These are phyloP conservation scores for Sarocladium oryzae DNA, from an alignment of 2,329 filamentous ascomycete species.

Conservation along the genomic window DNA sequence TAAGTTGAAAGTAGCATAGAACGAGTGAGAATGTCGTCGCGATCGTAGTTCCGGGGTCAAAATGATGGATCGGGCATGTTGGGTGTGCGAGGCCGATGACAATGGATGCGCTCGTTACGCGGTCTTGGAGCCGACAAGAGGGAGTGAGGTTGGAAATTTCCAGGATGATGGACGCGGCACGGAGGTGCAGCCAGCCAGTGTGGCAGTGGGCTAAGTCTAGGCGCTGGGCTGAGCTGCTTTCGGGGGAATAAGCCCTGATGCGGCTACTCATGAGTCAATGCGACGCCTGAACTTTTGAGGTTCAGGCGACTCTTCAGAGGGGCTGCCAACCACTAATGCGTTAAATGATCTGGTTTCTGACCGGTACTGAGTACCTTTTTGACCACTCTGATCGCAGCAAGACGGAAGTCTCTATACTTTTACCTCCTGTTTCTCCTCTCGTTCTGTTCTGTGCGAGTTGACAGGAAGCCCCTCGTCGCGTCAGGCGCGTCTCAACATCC, in stretches of 20 bases:
- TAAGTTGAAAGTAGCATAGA: conserved; percentile 38
- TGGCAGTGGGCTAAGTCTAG: not conserved
- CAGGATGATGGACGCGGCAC: conserved; percentile 5
- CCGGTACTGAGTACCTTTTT: no score
- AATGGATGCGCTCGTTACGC: conserved; percentile 18
- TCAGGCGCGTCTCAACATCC: conserved; percentile 11
- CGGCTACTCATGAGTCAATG: no score
- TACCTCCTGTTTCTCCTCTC: no score
- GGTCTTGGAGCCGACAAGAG: conserved; percentile 14
- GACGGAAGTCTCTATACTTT: conserved; percentile 1
- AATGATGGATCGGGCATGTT: conserved; percentile 39
- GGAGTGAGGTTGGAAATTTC: conserved; percentile 23
- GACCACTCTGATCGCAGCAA: no score
- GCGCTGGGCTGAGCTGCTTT: not conserved
- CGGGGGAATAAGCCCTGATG: not conserved
- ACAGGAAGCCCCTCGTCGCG: conserved; percentile 10
- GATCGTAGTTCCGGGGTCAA: conserved; percentile 34
- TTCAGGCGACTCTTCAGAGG: no score
- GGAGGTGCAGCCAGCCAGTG: not conserved
- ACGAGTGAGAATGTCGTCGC: conserved; percentile 29
- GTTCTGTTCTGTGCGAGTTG: no score
- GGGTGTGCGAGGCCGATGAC: conserved; percentile 34
- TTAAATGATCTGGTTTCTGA: no score
- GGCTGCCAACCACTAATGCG: no score
- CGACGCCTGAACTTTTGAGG: no score